These are phyloP conservation scores for Zizania palustris DNA, from an alignment of 202 grass and related monocot genomes.

Conservation along the genomic window DNA sequence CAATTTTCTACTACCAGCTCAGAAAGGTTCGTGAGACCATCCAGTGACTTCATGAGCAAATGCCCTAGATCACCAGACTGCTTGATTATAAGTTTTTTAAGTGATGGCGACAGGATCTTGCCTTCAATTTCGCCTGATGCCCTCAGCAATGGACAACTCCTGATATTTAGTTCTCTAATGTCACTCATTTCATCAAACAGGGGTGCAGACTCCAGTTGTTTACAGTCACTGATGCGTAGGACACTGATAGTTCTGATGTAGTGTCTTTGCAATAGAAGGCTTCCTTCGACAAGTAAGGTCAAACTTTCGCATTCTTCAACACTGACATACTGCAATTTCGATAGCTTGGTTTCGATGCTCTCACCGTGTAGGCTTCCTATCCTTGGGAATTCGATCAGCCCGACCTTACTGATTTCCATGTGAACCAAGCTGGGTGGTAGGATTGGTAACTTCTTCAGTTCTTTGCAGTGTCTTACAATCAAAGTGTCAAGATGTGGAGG, in stretches of 20 bases:
- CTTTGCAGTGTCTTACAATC: conserved; percentile 7
- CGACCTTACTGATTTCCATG: background rate
- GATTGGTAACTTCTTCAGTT: conserved; percentile 13
- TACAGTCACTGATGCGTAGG: background rate
- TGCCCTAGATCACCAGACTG: conserved; percentile 17
- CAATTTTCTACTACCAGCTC: background rate
- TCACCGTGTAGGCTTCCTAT: background rate
- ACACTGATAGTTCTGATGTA: background rate
- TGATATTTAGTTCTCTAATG: background rate
- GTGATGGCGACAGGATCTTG: background rate
- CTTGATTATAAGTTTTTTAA: conserved; percentile 3
- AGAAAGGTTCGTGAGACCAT: conserved; percentile 25
- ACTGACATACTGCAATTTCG: background rate
- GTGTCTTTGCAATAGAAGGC: background rate
- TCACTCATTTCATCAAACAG: background rate
- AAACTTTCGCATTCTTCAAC: background rate
- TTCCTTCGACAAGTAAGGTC: conserved; percentile 8
- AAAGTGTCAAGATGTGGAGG: conserved; percentile 17
- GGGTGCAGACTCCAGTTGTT: background rate
- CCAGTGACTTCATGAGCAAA: background rate
- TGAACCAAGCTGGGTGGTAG: conserved; percentile 29
- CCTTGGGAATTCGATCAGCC: conserved; percentile 17
- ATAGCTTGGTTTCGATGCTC: background rate
- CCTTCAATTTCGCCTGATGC: background rate
- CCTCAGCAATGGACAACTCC: conserved; percentile 8